A percentile compares a stretch with the other conserved stretches of the same genome.
Evolutionary conservation across 768 basidiomycete genomes (phyloP).

Genomic region (Pleurotus tuber-regium): DNA sequence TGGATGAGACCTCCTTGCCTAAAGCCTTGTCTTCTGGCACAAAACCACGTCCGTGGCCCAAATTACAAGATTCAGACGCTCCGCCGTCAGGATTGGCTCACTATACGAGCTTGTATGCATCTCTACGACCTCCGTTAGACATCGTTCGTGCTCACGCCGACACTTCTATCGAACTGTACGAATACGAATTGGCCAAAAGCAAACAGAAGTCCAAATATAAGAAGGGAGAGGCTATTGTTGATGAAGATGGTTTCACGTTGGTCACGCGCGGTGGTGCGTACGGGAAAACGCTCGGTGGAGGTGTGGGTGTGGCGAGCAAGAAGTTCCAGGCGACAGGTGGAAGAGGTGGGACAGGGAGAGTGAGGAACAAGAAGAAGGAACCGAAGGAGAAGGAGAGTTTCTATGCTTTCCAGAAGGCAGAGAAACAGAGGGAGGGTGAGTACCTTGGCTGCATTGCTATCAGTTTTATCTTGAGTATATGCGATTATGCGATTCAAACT

Average conservation of each 20-base stretch:
- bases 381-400: conserved; percentile 73
- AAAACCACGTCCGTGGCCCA: conserved; percentile 65
- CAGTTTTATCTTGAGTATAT: too few species aligned
- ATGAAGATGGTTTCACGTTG: conserved; percentile 93
- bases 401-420: conserved; percentile 89
- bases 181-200: conserved; percentile 62
- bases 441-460: conserved; percentile 14
- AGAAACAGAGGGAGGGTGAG: conserved; percentile 82
- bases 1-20: conserved; percentile 70
- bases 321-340: conserved; percentile 57
- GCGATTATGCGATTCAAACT: conserved; percentile 2
- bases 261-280: conserved; percentile 92
- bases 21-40: conserved; percentile 55
- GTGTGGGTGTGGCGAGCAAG: conserved; percentile 62
- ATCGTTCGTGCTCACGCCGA: conserved; percentile 78
- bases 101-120: conserved; percentile 60
- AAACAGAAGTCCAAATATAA: conserved; percentile 64
- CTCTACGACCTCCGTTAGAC: conserved; percentile 75
- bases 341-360: conserved; percentile 38
- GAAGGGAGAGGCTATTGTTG: conserved; percentile 87
- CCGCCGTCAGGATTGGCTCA: conserved; percentile 71
- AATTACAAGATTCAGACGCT: conserved; percentile 33
- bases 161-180: conserved; percentile 72
- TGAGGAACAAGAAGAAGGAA: conserved; percentile 50
- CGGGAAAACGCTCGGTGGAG: conserved; percentile 85